A percentile compares a stretch with the other conserved stretches of the same genome.
Evolutionary conservation across 148 eudicot genomes (phyloP).

Genomic region (Silene uniflora): DNA sequence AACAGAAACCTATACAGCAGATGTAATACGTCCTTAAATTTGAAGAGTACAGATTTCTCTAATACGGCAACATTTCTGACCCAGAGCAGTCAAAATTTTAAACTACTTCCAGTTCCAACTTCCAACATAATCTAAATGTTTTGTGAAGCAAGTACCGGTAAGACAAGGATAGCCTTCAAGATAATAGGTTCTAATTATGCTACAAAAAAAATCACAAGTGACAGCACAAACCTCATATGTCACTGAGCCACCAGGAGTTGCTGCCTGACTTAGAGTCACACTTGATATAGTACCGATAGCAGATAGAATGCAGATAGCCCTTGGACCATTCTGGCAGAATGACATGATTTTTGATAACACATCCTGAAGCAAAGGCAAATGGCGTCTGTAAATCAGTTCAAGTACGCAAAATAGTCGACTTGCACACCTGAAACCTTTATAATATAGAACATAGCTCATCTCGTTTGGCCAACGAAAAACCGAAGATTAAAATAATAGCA

Average conservation of each 20-base stretch:
- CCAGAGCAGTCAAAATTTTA: too few relatives aligned
- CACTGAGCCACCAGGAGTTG: slow-evolving; percentile 77
- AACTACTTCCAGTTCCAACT: too few relatives aligned
- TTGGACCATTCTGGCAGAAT: slow-evolving; percentile 79
- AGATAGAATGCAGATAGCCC: slow-evolving; percentile 78
- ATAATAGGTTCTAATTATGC: background rate
- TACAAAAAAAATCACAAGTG: background rate
- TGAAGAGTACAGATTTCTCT: too few relatives aligned
- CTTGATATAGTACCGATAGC: slow-evolving; percentile 80
- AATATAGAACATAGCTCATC: too few relatives aligned
- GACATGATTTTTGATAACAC: slow-evolving; percentile 76
- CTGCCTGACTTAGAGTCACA: slow-evolving; percentile 80
- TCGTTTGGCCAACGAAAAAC: too few relatives aligned
- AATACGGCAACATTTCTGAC: too few relatives aligned
- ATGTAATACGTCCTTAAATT: too few relatives aligned
- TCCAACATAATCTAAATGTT: too few relatives aligned
- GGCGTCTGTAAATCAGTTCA: slow-evolving; percentile 5
- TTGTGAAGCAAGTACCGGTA: too few relatives aligned
- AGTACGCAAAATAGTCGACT: background rate
- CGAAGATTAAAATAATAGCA: too few relatives aligned
- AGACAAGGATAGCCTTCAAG: background rate
- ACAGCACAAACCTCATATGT: slow-evolving; percentile 71
- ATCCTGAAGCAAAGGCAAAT: slow-evolving; percentile 44
- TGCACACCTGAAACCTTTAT: background rate
- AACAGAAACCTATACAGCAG: too few relatives aligned